Conservation (phyloP, 2,329 filamentous ascomycete species). For the Cladosporium colombiae region DNA sequence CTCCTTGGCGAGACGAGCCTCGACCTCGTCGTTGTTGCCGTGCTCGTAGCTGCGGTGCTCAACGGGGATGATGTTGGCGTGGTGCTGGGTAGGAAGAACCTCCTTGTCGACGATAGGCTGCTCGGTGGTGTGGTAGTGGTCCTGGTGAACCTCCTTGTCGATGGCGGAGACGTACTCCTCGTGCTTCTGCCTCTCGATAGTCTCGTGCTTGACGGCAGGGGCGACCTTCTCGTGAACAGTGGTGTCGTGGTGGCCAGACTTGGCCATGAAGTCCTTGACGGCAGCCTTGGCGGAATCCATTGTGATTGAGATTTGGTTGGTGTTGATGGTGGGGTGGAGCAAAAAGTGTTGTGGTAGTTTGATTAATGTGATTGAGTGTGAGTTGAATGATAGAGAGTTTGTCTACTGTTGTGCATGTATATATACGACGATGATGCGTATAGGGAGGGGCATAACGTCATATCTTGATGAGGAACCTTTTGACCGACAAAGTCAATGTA, state of each 20-base stretch:
- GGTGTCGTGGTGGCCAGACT: slow-evolving; percentile 67
- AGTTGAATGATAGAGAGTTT: not conserved
- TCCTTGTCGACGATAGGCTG: slow-evolving; percentile 63
- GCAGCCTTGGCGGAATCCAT: slow-evolving; percentile 68
- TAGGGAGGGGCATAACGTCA: slow-evolving; percentile 4
- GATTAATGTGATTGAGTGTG: slow-evolving; percentile 18
- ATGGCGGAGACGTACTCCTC: slow-evolving; percentile 59
- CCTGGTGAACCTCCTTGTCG: slow-evolving; percentile 69
- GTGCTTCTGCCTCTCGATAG: slow-evolving; percentile 60
- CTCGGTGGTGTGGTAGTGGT: slow-evolving; percentile 70
- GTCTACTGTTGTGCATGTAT: slow-evolving; percentile 1
- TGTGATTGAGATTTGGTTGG: slow-evolving; percentile 25
- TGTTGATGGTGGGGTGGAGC: not conserved
- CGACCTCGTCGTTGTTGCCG: slow-evolving; percentile 54
- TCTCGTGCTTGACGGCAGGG: slow-evolving; percentile 62
- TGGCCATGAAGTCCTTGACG: slow-evolving; percentile 60
- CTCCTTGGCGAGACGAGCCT: slow-evolving; percentile 54
- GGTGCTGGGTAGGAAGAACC: slow-evolving; percentile 62
- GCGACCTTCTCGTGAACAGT: slow-evolving; percentile 67
- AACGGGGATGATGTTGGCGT: slow-evolving; percentile 59
- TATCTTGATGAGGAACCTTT: slow-evolving; percentile 2
- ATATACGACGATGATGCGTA: slow-evolving; percentile 13
- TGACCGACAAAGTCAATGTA: slow-evolving; percentile 2
- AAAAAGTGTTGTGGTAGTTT: not conserved
- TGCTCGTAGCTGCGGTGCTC: slow-evolving; percentile 65